Conservation (phyloP, 768 basidiomycete genomes). For the Leccinum rimulosum region DNA sequence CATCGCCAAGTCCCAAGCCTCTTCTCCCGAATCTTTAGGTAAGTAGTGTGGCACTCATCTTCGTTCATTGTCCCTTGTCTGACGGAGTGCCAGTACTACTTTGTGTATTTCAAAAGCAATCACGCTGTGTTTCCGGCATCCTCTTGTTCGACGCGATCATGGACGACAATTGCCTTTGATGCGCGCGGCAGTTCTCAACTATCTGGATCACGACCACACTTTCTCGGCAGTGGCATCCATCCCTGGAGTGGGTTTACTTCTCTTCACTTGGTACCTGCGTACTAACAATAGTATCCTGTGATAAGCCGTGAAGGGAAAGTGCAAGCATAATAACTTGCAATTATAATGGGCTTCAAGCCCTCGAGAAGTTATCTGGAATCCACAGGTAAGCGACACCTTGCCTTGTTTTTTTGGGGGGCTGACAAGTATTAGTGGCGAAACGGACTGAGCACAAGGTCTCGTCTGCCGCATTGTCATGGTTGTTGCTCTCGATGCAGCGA, state of each 20-base stretch:
- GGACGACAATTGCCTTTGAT: slow-evolving; percentile 5
- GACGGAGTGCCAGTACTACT: not conserved
- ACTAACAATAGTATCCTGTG: not conserved
- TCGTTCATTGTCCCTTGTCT: slow-evolving; percentile 1
- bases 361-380: slow-evolving; percentile 1
- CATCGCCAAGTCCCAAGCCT: not conserved
- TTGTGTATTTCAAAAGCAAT: too few relatives aligned
- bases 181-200: not conserved
- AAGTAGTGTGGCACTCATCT: not conserved
- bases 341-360: not conserved
- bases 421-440: slow-evolving; percentile 1
- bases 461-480: slow-evolving; percentile 1
- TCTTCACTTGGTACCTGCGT: not conserved
- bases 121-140: slow-evolving; percentile 10
- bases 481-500: slow-evolving; percentile 1
- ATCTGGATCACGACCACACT: slow-evolving; percentile 3
- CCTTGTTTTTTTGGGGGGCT: not conserved
- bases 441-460: not conserved
- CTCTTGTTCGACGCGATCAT: slow-evolving; percentile 9
- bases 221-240: not conserved
- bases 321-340: slow-evolving; percentile 1
- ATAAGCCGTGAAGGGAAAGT: not conserved
- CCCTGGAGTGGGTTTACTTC: not conserved
- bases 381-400: slow-evolving; percentile 10
- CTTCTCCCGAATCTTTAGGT: slow-evolving; percentile 5